A percentile compares a stretch with the other conserved stretches of the same genome.
Evolutionary conservation across 768 basidiomycete genomes (phyloP).

Genomic region (Suillus subluteus): DNA sequence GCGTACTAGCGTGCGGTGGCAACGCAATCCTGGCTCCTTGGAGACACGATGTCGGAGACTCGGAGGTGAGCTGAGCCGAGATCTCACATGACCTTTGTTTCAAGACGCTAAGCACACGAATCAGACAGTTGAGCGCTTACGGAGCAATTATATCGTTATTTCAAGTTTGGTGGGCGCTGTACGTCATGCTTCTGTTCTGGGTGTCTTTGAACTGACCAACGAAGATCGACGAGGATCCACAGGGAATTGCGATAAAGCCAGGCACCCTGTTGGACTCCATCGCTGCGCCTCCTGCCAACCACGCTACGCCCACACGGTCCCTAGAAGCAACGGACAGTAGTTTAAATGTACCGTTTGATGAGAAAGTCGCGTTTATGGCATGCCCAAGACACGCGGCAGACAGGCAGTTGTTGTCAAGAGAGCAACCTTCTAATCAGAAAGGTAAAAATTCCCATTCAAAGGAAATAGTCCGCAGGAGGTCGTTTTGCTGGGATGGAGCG

Average conservation of each 20-base stretch:
- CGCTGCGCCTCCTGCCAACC: not conserved
- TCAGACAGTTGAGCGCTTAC: constrained; percentile 5
- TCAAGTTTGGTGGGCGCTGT: not conserved
- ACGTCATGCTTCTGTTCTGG: not conserved
- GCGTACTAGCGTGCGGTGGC: not conserved
- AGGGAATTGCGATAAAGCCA: constrained; percentile 2
- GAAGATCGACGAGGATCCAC: constrained; percentile 6
- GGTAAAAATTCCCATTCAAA: constrained; percentile 42
- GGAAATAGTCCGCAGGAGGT: constrained; percentile 86
- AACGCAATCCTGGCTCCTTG: not conserved
- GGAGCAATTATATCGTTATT: not conserved
- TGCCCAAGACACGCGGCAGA: constrained; percentile 31
- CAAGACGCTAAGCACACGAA: not conserved
- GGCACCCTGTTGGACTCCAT: not conserved
- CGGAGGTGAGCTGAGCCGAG: not conserved
- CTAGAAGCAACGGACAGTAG: constrained; percentile 6
- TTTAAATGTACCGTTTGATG: constrained; percentile 9
- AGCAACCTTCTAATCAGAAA: constrained; percentile 21
- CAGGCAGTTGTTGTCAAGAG: constrained; percentile 7
- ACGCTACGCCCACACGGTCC: constrained; percentile 6
- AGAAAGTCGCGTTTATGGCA: constrained; percentile 20
- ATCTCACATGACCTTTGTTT: constrained; percentile 6
- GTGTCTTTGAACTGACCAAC: not conserved
- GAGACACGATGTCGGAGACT: not conserved
- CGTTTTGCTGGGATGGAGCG: constrained; percentile 82